These are phyloP conservation scores for Massariosphaeria phaeospora DNA, from an alignment of 495 filamentous ascomycete species.

Conservation along the genomic window DNA sequence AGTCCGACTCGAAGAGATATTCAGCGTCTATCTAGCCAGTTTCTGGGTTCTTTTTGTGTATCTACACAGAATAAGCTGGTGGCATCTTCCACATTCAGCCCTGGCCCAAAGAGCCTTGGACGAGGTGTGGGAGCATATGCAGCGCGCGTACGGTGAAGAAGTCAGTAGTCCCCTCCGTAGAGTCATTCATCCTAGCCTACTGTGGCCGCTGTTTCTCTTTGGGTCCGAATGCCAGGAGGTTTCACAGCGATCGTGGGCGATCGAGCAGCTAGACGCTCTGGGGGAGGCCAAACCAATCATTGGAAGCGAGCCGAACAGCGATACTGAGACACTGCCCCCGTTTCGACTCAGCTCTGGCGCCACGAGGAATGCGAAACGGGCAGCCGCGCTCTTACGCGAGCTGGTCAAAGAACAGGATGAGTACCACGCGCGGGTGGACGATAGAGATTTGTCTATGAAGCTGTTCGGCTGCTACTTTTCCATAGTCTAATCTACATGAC, in stretches of 20 bases:
- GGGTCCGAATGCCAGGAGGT: background rate
- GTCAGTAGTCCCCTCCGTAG: background rate
- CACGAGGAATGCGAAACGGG: background rate
- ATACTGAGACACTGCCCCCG: background rate
- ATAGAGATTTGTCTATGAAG: conserved; percentile 11
- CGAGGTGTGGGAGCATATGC: conserved; percentile 4
- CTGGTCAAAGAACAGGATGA: conserved; percentile 5
- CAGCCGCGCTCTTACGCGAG: background rate
- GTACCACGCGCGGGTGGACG: background rate
- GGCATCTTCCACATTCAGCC: background rate
- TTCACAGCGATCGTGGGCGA: background rate
- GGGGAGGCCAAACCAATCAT: background rate
- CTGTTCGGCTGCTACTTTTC: conserved; percentile 9
- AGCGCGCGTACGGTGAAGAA: background rate
- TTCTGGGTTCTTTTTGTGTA: background rate
- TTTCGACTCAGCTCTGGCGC: background rate
- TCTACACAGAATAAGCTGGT: background rate
- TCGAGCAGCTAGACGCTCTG: background rate
- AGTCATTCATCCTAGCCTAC: background rate
- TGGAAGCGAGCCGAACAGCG: background rate
- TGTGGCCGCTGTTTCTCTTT: background rate
- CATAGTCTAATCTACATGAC: conserved; percentile 28
- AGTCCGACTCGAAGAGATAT: background rate
- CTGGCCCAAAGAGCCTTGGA: background rate
- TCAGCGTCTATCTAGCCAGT: background rate